Conservation (phyloP, 1,284 basidiomycete species). For the Tilletia horrida region DNA sequence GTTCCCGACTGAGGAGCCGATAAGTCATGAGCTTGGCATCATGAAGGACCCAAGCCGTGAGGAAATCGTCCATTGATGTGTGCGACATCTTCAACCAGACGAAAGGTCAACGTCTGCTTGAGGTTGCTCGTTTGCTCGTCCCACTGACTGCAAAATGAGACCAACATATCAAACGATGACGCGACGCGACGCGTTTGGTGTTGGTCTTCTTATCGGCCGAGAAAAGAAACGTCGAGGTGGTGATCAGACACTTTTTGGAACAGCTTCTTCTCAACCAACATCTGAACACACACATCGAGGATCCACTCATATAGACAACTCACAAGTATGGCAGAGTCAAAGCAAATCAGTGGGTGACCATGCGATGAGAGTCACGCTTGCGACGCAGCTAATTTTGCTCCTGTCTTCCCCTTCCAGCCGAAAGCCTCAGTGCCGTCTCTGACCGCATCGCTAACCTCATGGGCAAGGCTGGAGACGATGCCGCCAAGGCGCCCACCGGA, state of each 20-base stretch:
- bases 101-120: too few species aligned
- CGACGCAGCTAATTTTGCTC: too few species aligned
- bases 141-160: too few species aligned
- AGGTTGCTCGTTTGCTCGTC: too few species aligned
- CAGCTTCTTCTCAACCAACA: conserved; percentile 18
- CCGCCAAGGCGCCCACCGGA: background rate
- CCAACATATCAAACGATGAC: background rate
- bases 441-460: conserved; percentile 37
- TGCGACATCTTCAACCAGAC: conserved; percentile 12
- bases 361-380: too few species aligned
- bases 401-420: conserved; percentile 20
- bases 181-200: conserved; percentile 13
- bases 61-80: conserved; percentile 24
- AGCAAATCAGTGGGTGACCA: conserved; percentile 24
- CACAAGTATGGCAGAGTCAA: background rate
- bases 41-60: conserved; percentile 34
- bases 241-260: too few species aligned
- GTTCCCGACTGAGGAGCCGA: conserved; percentile 39
- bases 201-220: conserved; percentile 14
- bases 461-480: conserved; percentile 24
- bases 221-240: background rate
- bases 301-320: background rate
- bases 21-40: conserved; percentile 43
- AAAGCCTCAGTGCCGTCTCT: conserved; percentile 39
- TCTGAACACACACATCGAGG: background rate